Evolutionary conservation across 2,329 filamentous ascomycete genomes (phyloP).

Genomic region (Trichoderma citrinoviride): DNA sequence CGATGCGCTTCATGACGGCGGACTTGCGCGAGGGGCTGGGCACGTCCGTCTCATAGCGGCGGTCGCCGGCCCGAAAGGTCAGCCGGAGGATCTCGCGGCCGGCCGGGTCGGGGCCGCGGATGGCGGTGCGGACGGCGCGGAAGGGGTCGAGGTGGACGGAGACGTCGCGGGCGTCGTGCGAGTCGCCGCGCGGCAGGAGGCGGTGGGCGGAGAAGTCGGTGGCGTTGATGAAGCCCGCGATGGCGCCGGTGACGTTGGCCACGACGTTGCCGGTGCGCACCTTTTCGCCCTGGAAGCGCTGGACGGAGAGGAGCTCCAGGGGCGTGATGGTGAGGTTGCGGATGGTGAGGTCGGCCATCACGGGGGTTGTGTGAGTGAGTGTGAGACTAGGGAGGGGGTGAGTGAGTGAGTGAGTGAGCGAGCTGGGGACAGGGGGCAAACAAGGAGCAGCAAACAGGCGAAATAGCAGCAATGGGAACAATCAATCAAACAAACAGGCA

Average conservation of each 20-base stretch:
- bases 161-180: constrained; percentile 60
- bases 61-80: constrained; percentile 60
- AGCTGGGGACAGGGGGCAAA: not conserved
- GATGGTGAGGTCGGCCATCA: constrained; percentile 62
- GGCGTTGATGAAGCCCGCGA: constrained; percentile 46
- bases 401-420: not conserved
- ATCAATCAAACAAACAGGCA: too few species aligned
- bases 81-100: constrained; percentile 68
- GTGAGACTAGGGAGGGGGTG: too few species aligned
- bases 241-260: constrained; percentile 44
- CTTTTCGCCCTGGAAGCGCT: constrained; percentile 63
- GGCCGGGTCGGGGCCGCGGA: constrained; percentile 54
- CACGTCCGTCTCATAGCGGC: constrained; percentile 67
- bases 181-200: constrained; percentile 49
- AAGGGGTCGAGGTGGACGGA: constrained; percentile 67
- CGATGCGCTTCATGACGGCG: constrained; percentile 57
- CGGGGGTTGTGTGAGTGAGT: constrained; percentile 11
- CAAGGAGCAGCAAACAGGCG: not conserved
- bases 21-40: constrained; percentile 61
- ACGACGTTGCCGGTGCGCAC: constrained; percentile 44
- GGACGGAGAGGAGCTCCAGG: constrained; percentile 69
- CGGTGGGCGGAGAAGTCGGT: constrained; percentile 34
- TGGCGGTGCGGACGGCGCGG: constrained; percentile 53
- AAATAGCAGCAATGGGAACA: not conserved
- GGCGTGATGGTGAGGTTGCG: constrained; percentile 76